These are phyloP conservation scores for Amylostereum areolatum DNA, from an alignment of 1,284 basidiomycete genomes.

Conservation along the genomic window DNA sequence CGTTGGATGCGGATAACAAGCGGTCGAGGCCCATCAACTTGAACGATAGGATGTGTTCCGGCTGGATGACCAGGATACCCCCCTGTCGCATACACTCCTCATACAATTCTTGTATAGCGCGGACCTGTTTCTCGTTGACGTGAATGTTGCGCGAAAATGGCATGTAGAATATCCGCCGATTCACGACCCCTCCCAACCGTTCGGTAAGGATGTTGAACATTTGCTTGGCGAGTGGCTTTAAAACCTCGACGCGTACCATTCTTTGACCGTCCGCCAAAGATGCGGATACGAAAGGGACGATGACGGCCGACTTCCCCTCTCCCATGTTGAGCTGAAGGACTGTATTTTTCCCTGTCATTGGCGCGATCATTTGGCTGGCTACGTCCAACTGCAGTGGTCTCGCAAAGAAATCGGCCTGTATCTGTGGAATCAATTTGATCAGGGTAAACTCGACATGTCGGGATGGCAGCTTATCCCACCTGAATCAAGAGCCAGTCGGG, in stretches of 20 bases:
- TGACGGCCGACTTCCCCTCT: conserved; percentile 52
- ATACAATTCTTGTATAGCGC: conserved; percentile 24
- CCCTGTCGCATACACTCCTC: conserved; percentile 29
- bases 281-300: conserved; percentile 36
- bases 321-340: conserved; percentile 54
- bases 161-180: conserved; percentile 41
- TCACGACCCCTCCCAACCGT: conserved; percentile 35
- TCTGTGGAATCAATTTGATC: conserved; percentile 18
- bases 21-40: conserved; percentile 36
- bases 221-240: conserved; percentile 35
- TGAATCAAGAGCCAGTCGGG: conserved; percentile 45
- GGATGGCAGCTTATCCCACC: conserved; percentile 17
- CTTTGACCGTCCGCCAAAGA: conserved; percentile 34
- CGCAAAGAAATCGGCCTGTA: conserved; percentile 36
- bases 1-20: conserved; percentile 2
- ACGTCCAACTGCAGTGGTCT: conserved; percentile 35
- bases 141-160: conserved; percentile 40
- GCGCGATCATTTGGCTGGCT: conserved; percentile 43
- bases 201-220: conserved; percentile 45
- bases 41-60: conserved; percentile 49
- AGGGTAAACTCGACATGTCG: not conserved
- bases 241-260: conserved; percentile 40
- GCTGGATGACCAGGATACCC: conserved; percentile 42
- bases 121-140: conserved; percentile 15
- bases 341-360: conserved; percentile 28